Base-by-base conservation (phyloP, 768 basidiomycete genomes). In the Leccinum incarnatum region DNA sequence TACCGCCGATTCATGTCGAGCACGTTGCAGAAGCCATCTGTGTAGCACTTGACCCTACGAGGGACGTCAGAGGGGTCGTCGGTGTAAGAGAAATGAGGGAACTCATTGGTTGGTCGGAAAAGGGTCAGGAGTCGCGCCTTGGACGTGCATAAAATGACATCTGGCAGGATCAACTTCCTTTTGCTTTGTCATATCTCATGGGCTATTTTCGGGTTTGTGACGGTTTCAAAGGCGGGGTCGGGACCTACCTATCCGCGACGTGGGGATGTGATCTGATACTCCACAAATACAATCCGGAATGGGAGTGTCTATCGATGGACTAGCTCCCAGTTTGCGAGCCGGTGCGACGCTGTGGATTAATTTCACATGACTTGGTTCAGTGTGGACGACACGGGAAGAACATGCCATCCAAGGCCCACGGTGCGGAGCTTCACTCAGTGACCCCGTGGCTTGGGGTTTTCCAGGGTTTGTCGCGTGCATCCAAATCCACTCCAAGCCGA, bases 1-100 rank as follows among this genome's bases (percentile, higher is more conserved):
- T 89, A 55, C 93, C 90, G 30, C 95, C 97, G 2, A 85, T 98
- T 46, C 96, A 98, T 68, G 94, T 98, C 21, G 97, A 99, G 66
- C 93, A 95, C 61, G 93, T 98, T 48, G 97, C 89, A 3, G 84
- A 88, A 65, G 92, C 94, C 1, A 81, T 93, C 7, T 85, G 89
- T 59, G 79, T 86, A 19, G 81, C 83, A 36, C 76, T 87, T 57
- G 81, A 86, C 65, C 74, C 75, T 37, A 67, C 69, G 51, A 77
- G 75, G 60, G 78, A 79, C 46, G 75, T 93, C 50, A 70, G 68
- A 54, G 92, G 91, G 46, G 83, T 87, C 21, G 76, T 93, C 29
- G 87, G 81, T 10, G 91, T 94, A 56, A 71, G 69, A 57, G 77
- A 79, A 63, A 95, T 96, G 88, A 81, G 88, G 61, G 79, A 85